Conservation (phyloP, 805 yeast species). For the Saccharomyces cerevisiae region DNA sequence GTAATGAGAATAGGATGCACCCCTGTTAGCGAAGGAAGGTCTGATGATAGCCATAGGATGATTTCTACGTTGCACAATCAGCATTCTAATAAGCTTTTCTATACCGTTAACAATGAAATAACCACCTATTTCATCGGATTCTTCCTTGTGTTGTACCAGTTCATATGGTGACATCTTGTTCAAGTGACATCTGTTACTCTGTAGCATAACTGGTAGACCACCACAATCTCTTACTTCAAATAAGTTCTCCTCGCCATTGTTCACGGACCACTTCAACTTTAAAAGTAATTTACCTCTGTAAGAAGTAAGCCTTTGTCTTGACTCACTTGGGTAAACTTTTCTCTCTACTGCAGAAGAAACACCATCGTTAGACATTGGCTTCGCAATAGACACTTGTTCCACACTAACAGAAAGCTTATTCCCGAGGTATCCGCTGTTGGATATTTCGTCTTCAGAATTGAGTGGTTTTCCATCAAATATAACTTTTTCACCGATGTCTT, state of each 20-base stretch:
- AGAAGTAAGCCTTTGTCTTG: slow-evolving; percentile 82
- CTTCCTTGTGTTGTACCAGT: slow-evolving; percentile 73
- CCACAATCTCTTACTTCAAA: slow-evolving; percentile 86
- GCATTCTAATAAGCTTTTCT: slow-evolving; percentile 92
- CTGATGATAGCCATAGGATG: slow-evolving; percentile 97
- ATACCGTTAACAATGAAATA: slow-evolving; percentile 94
- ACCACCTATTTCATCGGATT: slow-evolving; percentile 93
- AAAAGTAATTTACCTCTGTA: slow-evolving; percentile 73
- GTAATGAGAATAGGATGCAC: slow-evolving; percentile 75
- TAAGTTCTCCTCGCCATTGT: slow-evolving; percentile 70
- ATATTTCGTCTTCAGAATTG: slow-evolving; percentile 10
- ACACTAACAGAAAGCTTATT: slow-evolving; percentile 77
- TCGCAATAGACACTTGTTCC: slow-evolving; percentile 81
- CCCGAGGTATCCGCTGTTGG: slow-evolving; percentile 60
- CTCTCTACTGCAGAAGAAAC: slow-evolving; percentile 68
- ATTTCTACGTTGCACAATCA: slow-evolving; percentile 94
- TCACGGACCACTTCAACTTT: slow-evolving; percentile 78
- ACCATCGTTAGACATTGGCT: slow-evolving; percentile 50
- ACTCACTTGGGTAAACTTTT: slow-evolving; percentile 72
- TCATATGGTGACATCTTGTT: slow-evolving; percentile 76
- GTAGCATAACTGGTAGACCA: slow-evolving; percentile 82
- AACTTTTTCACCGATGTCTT: slow-evolving; percentile 80
- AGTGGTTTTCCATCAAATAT: slow-evolving; percentile 59
- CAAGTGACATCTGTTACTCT: slow-evolving; percentile 85
- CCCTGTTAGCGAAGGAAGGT: slow-evolving; percentile 90